Percentiles rank a stretch among this genome's conserved stretches.
These are phyloP conservation scores for Xylariaceae sp. DNA, from an alignment of 2,329 filamentous ascomycete species.

Conservation along the genomic window DNA sequence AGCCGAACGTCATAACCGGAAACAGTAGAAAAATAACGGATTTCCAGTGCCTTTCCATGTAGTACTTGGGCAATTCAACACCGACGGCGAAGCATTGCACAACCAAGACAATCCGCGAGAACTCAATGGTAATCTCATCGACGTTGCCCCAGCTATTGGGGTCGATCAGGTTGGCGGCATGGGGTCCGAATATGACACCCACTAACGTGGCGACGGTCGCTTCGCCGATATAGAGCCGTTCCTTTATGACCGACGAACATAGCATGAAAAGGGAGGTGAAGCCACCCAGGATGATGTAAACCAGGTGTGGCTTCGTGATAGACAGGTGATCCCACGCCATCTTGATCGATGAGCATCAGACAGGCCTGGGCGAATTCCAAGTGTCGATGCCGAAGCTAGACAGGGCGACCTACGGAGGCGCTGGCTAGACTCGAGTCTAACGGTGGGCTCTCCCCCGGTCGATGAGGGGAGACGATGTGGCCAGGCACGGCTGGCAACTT, in stretches of 20 bases:
- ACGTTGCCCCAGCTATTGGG: constrained; percentile 72
- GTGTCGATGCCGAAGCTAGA: constrained; percentile 7
- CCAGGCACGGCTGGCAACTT: constrained; percentile 22
- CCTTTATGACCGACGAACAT: constrained; percentile 96
- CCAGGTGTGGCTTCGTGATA: constrained; percentile 92
- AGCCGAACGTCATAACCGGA: constrained; percentile 96
- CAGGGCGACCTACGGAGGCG: constrained; percentile 22
- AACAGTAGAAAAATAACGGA: constrained; percentile 84
- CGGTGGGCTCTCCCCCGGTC: constrained; percentile 15
- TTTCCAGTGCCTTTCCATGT: constrained; percentile 97
- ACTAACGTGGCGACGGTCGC: constrained; percentile 88
- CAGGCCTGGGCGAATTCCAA: not conserved
- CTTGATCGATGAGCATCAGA: constrained; percentile 20
- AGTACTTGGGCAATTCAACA: constrained; percentile 83
- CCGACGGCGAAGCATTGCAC: constrained; percentile 91
- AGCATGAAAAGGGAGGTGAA: constrained; percentile 99
- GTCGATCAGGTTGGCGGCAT: constrained; percentile 75
- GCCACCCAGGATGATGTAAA: constrained; percentile 95
- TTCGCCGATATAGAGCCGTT: constrained; percentile 97
- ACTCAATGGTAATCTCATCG: constrained; percentile 83
- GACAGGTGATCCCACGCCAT: constrained; percentile 79
- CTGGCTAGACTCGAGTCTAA: constrained; percentile 25
- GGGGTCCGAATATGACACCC: constrained; percentile 83
- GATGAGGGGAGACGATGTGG: constrained; percentile 19
- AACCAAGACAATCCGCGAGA: constrained; percentile 82